Percentiles rank a stretch among this genome's conserved stretches.
Evolutionary conservation across 768 basidiomycete genomes (phyloP).

Genomic region (Calocybe indica): DNA sequence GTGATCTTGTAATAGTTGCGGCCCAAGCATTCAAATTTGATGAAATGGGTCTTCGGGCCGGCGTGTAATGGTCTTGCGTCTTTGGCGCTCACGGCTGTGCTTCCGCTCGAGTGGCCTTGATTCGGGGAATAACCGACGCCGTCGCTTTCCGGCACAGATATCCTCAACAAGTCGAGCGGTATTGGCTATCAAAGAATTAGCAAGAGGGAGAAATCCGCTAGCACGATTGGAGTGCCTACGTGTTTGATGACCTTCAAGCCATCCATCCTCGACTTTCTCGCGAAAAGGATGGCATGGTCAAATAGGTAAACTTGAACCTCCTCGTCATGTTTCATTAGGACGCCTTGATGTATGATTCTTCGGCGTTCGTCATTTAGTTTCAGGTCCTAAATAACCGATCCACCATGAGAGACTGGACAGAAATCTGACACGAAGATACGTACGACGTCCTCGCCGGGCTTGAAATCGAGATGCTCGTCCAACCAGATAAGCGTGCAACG

Average conservation of each 20-base stretch:
- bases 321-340: slow-evolving; percentile 84
- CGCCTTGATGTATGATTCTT: slow-evolving; percentile 87
- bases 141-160: slow-evolving; percentile 64
- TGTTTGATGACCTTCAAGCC: slow-evolving; percentile 90
- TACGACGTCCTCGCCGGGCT: slow-evolving; percentile 87
- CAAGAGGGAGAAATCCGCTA: background rate
- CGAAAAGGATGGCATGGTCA: slow-evolving; percentile 94
- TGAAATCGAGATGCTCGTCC: slow-evolving; percentile 85
- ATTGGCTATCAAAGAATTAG: slow-evolving; percentile 60
- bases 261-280: slow-evolving; percentile 79
- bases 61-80: slow-evolving; percentile 31
- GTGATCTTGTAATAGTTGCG: slow-evolving; percentile 89
- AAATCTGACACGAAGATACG: slow-evolving; percentile 20
- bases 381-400: slow-evolving; percentile 53
- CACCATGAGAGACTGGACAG: background rate
- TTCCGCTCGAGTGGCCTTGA: too few species aligned
- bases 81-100: slow-evolving; percentile 30
- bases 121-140: too few species aligned
- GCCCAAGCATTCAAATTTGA: slow-evolving; percentile 92
- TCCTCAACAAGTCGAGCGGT: slow-evolving; percentile 85
- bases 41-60: slow-evolving; percentile 58
- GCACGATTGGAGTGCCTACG: slow-evolving; percentile 39
- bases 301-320: slow-evolving; percentile 94
- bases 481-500: slow-evolving; percentile 92
- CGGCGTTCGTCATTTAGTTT: slow-evolving; percentile 82